These are phyloP conservation scores for Tillandsia leiboldiana DNA, from an alignment of 176 grass and related monocot species.

Conservation along the genomic window DNA sequence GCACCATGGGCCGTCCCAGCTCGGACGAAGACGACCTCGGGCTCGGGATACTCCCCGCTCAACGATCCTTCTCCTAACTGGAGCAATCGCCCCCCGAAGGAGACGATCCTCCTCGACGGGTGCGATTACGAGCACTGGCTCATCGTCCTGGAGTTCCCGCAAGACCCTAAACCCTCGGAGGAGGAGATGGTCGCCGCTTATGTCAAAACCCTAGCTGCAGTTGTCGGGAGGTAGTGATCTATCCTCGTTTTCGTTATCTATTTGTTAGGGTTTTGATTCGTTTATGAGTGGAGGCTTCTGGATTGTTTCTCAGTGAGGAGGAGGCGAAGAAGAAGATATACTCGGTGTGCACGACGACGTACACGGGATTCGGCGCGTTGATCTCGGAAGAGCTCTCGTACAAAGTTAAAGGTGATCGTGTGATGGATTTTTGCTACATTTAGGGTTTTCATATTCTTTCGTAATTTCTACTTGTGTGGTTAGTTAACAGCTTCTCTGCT, in stretches of 20 bases:
- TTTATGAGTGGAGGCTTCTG: conserved; percentile 9
- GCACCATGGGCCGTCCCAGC: background rate
- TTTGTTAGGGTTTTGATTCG: background rate
- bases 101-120: conserved; percentile 89
- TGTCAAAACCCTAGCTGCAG: conserved; percentile 58
- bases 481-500: no score
- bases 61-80: conserved; percentile 90
- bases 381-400: conserved; percentile 93
- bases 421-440: conserved; percentile 4
- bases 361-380: conserved; percentile 73
- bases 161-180: conserved; percentile 54
- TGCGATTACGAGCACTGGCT: conserved; percentile 99
- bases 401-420: conserved; percentile 93
- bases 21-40: conserved; percentile 40
- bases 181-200: conserved; percentile 77
- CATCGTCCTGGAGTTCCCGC: conserved; percentile 80
- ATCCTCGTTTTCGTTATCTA: background rate
- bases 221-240: conserved; percentile 58
- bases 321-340: conserved; percentile 97
- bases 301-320: conserved; percentile 52
- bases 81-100: conserved; percentile 88
- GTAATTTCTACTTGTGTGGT: no score
- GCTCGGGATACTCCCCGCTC: conserved; percentile 52
- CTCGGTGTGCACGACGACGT: conserved; percentile 81
- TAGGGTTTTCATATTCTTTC: background rate